Evolutionary conservation across 2,329 filamentous ascomycete species (phyloP), one percentile per base, ranked within the genome.

Genomic region (Trichoderma hamatum): DNA sequence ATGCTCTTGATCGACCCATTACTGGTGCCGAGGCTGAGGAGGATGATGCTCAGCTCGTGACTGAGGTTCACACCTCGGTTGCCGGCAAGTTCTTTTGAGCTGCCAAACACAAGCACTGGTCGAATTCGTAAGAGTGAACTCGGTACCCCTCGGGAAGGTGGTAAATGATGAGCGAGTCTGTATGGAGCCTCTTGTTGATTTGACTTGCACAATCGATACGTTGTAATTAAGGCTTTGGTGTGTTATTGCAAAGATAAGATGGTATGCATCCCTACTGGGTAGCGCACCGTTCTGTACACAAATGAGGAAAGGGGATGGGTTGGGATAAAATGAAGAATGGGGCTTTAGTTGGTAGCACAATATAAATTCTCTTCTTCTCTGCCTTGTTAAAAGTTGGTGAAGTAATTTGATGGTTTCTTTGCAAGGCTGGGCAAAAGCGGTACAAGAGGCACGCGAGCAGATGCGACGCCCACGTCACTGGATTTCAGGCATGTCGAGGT

Each of bases 1-100:
- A 88, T 75, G 90, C 88, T 4, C 80, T 93, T 3, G 91, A 94
- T 76, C 84, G 82, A 7, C 89, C 78, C 6, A 71, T 75, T 46
- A 75, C 75, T 11, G 75, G 74, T 26, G 43, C 46, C 71, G 49
- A 21, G 5, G 46, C 46, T 49, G 13, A 76, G 70, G 72, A 73
- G 16, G 76, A 79, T 24, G 74, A 78, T 11, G 81, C 76, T n/a
- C 58, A 69, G 49, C 68, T 72, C 16, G 69, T 71, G 43, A 67
- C 54, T 30, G 64, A 67, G 56, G 34, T 64, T 39, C 46, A 62
- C 9, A 19, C 36, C 32, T 14, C 74, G 30, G 83, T 83, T 72
- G 74, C 80, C 56, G 86, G 86, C 70, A 88, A 85, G 78, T 88
- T 88, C 77, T 87, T 88, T 72, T 88, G 79, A 73, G 43, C 63